These are phyloP conservation scores for Boletales sp. DNA, from an alignment of 768 basidiomycete species.

Conservation along the genomic window DNA sequence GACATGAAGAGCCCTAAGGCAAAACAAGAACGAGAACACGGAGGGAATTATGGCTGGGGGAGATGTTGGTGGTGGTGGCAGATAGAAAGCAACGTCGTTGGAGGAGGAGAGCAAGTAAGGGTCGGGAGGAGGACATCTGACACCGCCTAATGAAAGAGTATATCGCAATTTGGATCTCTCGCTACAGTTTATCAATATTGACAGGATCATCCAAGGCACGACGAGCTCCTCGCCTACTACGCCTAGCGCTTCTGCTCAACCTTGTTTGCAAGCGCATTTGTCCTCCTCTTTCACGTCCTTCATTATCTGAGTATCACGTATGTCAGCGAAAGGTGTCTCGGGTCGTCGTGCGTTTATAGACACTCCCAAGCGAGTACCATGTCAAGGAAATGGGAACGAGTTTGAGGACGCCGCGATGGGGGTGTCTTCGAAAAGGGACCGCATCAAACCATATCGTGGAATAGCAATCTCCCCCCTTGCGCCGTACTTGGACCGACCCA, in stretches of 20 bases:
- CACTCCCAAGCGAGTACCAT: conserved; percentile 23
- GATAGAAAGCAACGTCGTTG: conserved; percentile 19
- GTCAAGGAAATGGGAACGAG: conserved; percentile 13
- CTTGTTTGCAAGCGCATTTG: conserved; percentile 37
- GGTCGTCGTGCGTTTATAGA: conserved; percentile 24
- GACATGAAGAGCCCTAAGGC: conserved; percentile 23
- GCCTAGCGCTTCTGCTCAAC: conserved; percentile 11
- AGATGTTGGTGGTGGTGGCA: conserved; percentile 22
- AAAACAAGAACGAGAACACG: conserved; percentile 9
- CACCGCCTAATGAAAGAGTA: conserved; percentile 25
- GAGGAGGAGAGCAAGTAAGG: conserved; percentile 9
- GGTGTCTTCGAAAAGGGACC: conserved; percentile 35
- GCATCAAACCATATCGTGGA: conserved; percentile 32
- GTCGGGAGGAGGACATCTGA: conserved; percentile 21
- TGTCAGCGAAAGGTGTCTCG: conserved; percentile 25
- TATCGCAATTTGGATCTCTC: conserved; percentile 13
- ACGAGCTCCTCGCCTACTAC: conserved; percentile 7
- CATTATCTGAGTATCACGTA: conserved; percentile 41
- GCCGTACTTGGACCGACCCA: conserved; percentile 7
- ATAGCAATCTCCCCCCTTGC: conserved; percentile 12
- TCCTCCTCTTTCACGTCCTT: conserved; percentile 47
- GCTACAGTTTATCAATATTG: conserved; percentile 2
- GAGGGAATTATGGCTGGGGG: conserved; percentile 20
- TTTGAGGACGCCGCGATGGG: conserved; percentile 24
- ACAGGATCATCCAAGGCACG: conserved; percentile 9